Conservation (phyloP, 2,329 filamentous ascomycete species). For the Exserohilum rostratum region DNA sequence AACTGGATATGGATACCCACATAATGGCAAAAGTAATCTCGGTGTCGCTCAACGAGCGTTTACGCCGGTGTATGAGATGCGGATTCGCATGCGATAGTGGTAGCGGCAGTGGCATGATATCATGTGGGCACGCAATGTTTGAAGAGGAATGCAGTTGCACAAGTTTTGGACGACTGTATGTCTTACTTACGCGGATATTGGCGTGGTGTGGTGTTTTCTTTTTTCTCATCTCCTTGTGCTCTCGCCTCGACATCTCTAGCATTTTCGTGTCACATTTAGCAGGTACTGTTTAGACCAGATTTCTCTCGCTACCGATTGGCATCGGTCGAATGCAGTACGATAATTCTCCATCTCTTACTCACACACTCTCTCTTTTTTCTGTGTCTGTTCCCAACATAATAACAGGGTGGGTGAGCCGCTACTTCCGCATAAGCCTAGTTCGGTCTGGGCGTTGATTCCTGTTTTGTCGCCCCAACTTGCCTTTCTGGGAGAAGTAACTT, state of each 20-base stretch:
- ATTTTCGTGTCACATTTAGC: slow-evolving; percentile 37
- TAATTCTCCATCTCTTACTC: slow-evolving; percentile 14
- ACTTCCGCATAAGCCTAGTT: slow-evolving; percentile 22
- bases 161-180: slow-evolving; percentile 40
- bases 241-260: slow-evolving; percentile 37
- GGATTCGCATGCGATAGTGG: slow-evolving; percentile 21
- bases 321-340: slow-evolving; percentile 35
- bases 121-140: slow-evolving; percentile 40
- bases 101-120: slow-evolving; percentile 36
- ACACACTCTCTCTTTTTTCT: background rate
- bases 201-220: slow-evolving; percentile 40
- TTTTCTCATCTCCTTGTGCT: slow-evolving; percentile 28
- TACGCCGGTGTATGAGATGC: slow-evolving; percentile 28
- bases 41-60: slow-evolving; percentile 36
- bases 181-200: slow-evolving; percentile 42
- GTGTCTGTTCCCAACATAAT: background rate
- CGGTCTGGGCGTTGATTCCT: slow-evolving; percentile 27
- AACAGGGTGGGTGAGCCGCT: slow-evolving; percentile 15
- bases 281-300: slow-evolving; percentile 42
- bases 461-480: slow-evolving; percentile 21
- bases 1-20: slow-evolving; percentile 49
- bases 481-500: slow-evolving; percentile 21
- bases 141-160: slow-evolving; percentile 33
- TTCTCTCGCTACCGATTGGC: slow-evolving; percentile 29
- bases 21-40: slow-evolving; percentile 48